Base-by-base conservation (phyloP, 345 rosid genomes). In the Euphorbia tirucalli region DNA sequence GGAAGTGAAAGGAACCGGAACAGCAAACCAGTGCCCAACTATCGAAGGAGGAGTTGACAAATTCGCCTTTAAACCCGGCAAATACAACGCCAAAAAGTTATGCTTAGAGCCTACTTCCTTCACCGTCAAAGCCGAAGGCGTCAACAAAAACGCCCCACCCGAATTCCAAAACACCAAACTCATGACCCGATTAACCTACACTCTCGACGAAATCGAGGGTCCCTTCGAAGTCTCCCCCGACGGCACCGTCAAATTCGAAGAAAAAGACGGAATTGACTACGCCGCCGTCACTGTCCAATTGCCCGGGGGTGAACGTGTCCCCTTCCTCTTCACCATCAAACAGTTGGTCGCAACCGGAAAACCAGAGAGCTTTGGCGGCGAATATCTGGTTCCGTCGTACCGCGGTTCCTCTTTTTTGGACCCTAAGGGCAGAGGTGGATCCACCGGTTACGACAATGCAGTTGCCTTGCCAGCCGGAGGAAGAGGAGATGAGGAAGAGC, bases 101-200 rank as follows among this genome's bases (percentile, higher is more conserved):
- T 94, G 97, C 86, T 69, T 94, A 2, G 98, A 94, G 78, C 98
- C 98, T 1, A 94, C 98, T 76, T 94, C 98, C 18, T 94, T 94
- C 88, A 94, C 96, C 2, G 97, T 94, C 82, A 92, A 94, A 79
- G 95, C 98, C 4, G 98, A 94, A 52, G 35, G 90, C 35, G 85
- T 94, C 7, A 85, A 13, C 91, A 94, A 92, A 85, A 94, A 90
- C 37, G 62, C 97, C 28, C 90, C 98, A 1, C 87, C 97, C 0
- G 98, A 90, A 22, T 94, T 94, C 90, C 97, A 94, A 72, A 80
- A 87, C 57, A 94, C 97, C 71, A 94, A 90, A 85, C 98, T 94
- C 83, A 94, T 92, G 98, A 94, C 98, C 60, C 96, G 96, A 19
- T 85, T 94, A 35, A 94, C 98, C 74, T 94, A 94, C 85, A 94